Evolutionary conservation across 2,329 filamentous ascomycete genomes (phyloP), one percentile per base, ranked within the genome.

Genomic region (Phymatotrichopsis omnivora): DNA sequence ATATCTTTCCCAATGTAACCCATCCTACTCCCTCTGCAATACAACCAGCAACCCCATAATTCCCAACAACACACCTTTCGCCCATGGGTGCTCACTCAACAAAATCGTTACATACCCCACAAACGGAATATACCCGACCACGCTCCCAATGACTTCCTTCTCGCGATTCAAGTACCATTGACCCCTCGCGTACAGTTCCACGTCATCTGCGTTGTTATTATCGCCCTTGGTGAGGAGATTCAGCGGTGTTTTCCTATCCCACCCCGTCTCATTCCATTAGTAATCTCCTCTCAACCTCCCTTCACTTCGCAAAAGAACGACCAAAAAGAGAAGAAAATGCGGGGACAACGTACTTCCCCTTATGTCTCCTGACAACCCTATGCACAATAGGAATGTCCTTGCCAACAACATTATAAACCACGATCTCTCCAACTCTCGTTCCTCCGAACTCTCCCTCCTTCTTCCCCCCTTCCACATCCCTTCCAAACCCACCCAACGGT

Each of bases 351-450:
- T 59, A 74, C 72, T 68, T 67, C 63, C 71, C 71, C 36, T 75
- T 74, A 63, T 76, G 79, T 54, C 71, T 71, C 66, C 87, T 76
- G 43, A 96, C 82, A 7, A 96, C 75, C 39, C 91, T 73, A 68
- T 98, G 91, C 56, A 98, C 91, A 65, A 98, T 98, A 23, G 91
- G 91, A 54, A 98, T 96, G 56, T 94, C 84, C 71, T 96, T 98
- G 47, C 81, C 86, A 63, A 78, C 75, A 42, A 94, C 82, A 61
- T 93, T 93, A 66, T 83, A 85, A 36, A 85, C 80, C 55, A 85
- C 80, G 51, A 83, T 71, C 64, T 85, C 80, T 14, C 80, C 80
- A 34, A 84, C 68, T 58, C 81, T 72, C 1, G 78, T 79, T 32
- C 80, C 72, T 38, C 67, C 64, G 23, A 68, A 63, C 10, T 23